Evolutionary conservation across 2,329 filamentous ascomycete species (phyloP).

Genomic region (Didymella arachidicola): DNA sequence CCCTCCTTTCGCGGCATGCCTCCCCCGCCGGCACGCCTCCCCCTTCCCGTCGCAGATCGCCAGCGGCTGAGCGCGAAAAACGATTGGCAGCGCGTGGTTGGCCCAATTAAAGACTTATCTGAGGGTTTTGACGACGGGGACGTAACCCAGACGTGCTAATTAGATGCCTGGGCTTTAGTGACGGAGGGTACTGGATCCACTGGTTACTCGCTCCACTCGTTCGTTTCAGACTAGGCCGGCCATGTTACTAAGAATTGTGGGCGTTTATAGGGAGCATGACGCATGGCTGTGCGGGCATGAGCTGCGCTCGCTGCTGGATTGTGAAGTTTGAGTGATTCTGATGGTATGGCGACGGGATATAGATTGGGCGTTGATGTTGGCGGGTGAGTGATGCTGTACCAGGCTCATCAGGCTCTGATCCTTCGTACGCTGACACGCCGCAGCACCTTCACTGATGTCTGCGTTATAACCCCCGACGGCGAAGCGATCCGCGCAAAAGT

Average conservation of each 20-base stretch:
- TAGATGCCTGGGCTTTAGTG: not conserved
- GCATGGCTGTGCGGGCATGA: constrained; percentile 10
- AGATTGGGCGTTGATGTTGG: constrained; percentile 47
- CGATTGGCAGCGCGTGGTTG: not conserved
- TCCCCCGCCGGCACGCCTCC: not conserved
- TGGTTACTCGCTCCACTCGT: constrained; percentile 2
- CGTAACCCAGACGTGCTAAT: not conserved
- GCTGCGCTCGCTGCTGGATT: constrained; percentile 3
- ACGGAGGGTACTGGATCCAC: too few relatives aligned
- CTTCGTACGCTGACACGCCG: constrained; percentile 20
- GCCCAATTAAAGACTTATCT: constrained; percentile 1
- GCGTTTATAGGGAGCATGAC: constrained; percentile 15
- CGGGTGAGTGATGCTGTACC: constrained; percentile 35
- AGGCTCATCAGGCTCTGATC: not conserved
- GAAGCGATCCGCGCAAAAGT: constrained; percentile 57
- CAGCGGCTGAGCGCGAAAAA: not conserved
- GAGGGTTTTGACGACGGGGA: too few relatives aligned
- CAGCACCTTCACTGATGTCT: constrained; percentile 60
- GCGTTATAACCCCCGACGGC: constrained; percentile 56
- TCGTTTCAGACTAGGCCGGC: constrained; percentile 5
- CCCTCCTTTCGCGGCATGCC: not conserved
- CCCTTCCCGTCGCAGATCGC: not conserved
- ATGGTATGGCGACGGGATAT: constrained; percentile 39
- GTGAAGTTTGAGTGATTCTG: not conserved
- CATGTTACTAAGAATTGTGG: constrained; percentile 3